phyloP scores from a whole-genome alignment of 768 basidiomycete genomes.

The Trametes coccinea region DNA sequence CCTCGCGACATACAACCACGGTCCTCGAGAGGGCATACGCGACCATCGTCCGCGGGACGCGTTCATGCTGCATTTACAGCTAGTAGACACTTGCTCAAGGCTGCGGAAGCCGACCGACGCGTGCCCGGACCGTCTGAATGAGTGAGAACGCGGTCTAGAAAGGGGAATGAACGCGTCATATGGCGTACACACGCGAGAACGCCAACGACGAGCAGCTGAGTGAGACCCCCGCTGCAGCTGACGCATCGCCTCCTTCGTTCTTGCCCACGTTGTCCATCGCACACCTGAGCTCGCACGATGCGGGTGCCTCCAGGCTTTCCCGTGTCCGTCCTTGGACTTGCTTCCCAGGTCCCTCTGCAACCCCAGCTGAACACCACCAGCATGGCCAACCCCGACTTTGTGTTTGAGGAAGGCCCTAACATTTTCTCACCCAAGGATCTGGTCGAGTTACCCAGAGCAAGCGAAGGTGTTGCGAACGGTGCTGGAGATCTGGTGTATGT shows the following conservation, averaged over 20 bases:
- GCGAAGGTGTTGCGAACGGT: conserved; percentile 62
- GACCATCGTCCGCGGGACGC: too few species aligned
- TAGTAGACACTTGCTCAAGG: background rate
- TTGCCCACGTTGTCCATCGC: conserved; percentile 7
- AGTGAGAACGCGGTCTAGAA: background rate
- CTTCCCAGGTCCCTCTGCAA: conserved; percentile 53
- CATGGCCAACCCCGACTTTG: conserved; percentile 42
- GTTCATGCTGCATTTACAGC: background rate
- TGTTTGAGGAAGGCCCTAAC: conserved; percentile 57
- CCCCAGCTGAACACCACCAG: conserved; percentile 11
- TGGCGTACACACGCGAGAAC: conserved; percentile 6
- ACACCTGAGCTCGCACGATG: conserved; percentile 38
- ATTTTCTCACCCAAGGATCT: conserved; percentile 73
- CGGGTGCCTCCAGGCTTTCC: conserved; percentile 44
- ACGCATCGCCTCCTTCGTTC: conserved; percentile 7
- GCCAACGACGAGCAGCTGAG: background rate
- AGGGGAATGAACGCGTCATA: conserved; percentile 9
- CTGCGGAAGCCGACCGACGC: background rate
- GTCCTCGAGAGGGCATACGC: too few species aligned
- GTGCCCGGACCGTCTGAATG: background rate
- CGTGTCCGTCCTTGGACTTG: conserved; percentile 53
- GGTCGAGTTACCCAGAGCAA: conserved; percentile 67
- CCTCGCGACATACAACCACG: too few species aligned
- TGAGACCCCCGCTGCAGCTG: background rate
- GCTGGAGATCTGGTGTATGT: conserved; percentile 70